phyloP scores from a whole-genome alignment of 495 filamentous ascomycete species.

The Penicillium longicatenatum region DNA sequence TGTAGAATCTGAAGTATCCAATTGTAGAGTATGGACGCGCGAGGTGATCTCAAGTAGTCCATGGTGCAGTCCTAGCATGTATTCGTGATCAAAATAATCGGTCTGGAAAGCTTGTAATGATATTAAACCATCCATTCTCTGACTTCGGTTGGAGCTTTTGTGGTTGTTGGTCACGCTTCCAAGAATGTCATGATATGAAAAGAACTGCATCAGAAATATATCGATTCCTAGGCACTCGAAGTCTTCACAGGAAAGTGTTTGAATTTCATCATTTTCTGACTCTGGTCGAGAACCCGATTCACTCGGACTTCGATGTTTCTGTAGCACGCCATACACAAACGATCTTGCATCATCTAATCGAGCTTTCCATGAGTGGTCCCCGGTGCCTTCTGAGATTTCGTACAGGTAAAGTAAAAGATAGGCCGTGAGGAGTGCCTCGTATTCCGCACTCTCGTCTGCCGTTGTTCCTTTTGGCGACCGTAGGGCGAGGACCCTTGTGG shows the following conservation, averaged over 20 bases:
- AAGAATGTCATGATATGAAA: constrained; percentile 1
- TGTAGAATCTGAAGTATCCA: background rate
- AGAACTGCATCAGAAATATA: constrained; percentile 1
- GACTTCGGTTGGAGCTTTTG: background rate
- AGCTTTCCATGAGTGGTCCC: background rate
- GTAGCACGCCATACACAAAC: background rate
- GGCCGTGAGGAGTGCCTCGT: background rate
- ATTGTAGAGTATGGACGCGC: background rate
- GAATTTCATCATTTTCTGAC: background rate
- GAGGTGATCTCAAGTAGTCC: background rate
- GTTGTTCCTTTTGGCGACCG: background rate
- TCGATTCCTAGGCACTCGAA: background rate
- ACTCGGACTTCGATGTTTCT: background rate
- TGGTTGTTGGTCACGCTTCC: background rate
- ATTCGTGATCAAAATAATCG: background rate
- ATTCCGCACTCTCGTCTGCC: background rate
- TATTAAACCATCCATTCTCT: background rate
- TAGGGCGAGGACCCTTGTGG: background rate
- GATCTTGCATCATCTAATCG: background rate
- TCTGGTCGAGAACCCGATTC: background rate
- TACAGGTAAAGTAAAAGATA: constrained; percentile 1
- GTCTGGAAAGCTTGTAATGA: background rate
- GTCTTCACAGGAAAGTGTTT: background rate
- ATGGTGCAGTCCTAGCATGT: background rate
- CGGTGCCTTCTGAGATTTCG: background rate